Percentiles rank a stretch among this genome's conserved stretches.
Conservation (phyloP, 2,329 filamentous ascomycete species). For the Phialophora tarda region DNA sequence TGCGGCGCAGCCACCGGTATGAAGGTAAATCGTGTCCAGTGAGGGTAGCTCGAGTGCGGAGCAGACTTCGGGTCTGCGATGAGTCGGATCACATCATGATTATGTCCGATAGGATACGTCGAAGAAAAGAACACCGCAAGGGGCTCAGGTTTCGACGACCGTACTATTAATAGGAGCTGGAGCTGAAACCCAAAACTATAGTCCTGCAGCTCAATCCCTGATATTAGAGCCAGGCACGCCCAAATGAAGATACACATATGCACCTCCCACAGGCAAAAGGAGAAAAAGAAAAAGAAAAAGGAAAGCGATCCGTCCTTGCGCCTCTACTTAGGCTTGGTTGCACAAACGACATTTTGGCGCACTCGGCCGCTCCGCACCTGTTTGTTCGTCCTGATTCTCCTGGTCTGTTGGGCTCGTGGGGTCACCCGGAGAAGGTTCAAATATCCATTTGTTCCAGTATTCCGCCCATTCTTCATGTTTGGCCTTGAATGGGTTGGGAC, state of each 20-base stretch:
- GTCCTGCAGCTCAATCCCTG: background rate
- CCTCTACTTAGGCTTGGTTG: background rate
- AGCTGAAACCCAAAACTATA: background rate
- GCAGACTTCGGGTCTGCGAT: too few species aligned
- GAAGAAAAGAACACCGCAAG: background rate
- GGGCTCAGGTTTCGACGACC: background rate
- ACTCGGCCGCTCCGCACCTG: background rate
- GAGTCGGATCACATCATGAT: too few species aligned
- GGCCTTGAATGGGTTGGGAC: constrained; percentile 2
- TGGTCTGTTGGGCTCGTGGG: background rate
- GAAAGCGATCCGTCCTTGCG: background rate
- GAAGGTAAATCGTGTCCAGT: too few species aligned
- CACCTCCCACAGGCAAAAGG: background rate
- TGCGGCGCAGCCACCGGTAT: too few species aligned
- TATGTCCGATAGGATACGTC: too few species aligned
- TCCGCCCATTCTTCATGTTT: background rate
- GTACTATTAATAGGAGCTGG: background rate
- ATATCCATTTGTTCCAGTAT: constrained; percentile 2
- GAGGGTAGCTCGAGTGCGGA: too few species aligned
- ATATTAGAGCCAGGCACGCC: background rate
- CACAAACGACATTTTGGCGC: background rate
- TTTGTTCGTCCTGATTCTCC: background rate
- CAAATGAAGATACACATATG: background rate
- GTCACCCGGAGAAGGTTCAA: background rate
- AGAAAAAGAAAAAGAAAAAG: background rate